phyloP scores from a whole-genome alignment of 257 asterid genomes.

The Pogostemon cablin region DNA sequence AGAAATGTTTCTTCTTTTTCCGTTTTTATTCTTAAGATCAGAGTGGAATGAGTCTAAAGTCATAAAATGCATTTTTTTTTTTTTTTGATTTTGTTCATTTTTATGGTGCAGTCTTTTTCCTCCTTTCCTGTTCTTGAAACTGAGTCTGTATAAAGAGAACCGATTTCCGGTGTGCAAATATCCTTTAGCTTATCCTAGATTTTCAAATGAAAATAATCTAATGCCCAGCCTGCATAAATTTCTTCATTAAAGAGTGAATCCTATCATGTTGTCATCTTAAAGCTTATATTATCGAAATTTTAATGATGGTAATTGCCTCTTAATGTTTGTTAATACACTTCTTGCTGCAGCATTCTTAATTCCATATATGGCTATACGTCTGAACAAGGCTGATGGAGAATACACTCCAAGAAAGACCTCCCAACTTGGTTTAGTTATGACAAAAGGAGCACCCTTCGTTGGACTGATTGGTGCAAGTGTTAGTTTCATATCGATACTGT shows the following conservation, averaged over 20 bases:
- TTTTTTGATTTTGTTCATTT: neutral
- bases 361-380: conserved; percentile 93
- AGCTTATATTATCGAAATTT: neutral
- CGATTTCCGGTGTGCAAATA: neutral
- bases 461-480: conserved; percentile 66
- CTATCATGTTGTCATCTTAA: conserved; percentile 6
- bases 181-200: neutral
- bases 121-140: neutral
- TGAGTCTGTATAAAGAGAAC: neutral
- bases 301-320: conserved; percentile 1
- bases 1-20: conserved; percentile 5
- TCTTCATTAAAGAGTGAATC: neutral
- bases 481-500: conserved; percentile 59
- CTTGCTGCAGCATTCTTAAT: conserved; percentile 76
- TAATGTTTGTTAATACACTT: conserved; percentile 6
- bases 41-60: neutral
- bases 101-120: neutral
- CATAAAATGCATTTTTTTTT: neutral
- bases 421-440: conserved; percentile 67
- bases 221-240: neutral
- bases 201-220: neutral
- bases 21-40: neutral
- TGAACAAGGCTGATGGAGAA: conserved; percentile 47
- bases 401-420: conserved; percentile 51
- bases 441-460: conserved; percentile 62